phyloP scores from a whole-genome alignment of 2,329 filamentous ascomycete genomes.

The Talaromyces verruculosus region DNA sequence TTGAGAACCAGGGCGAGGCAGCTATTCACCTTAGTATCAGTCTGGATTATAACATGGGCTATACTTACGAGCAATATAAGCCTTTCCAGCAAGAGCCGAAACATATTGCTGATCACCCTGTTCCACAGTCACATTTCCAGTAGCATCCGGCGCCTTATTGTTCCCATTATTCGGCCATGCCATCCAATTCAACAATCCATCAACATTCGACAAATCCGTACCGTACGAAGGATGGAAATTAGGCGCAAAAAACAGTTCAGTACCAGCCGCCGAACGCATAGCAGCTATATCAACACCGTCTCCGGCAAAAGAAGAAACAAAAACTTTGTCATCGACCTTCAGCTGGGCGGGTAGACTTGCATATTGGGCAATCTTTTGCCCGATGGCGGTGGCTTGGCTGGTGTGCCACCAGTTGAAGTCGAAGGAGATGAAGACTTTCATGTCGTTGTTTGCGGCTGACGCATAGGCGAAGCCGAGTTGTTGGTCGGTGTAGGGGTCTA shows the following conservation, averaged over 20 bases:
- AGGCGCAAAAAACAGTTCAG: constrained; percentile 51
- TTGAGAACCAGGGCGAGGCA: constrained; percentile 54
- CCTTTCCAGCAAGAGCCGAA: constrained; percentile 39
- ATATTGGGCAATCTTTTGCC: constrained; percentile 50
- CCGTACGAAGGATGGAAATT: constrained; percentile 49
- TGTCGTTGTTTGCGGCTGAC: constrained; percentile 48
- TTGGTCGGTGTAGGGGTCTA: constrained; percentile 45
- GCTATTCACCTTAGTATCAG: constrained; percentile 30
- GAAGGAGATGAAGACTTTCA: constrained; percentile 60
- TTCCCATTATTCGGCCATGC: constrained; percentile 46
- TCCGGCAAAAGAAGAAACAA: constrained; percentile 57
- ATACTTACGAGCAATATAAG: constrained; percentile 51
- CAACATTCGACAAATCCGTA: constrained; percentile 40
- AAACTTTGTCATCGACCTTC: constrained; percentile 50
- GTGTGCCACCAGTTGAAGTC: constrained; percentile 54
- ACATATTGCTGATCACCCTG: constrained; percentile 39
- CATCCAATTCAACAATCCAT: constrained; percentile 48
- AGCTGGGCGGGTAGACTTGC: constrained; percentile 49
- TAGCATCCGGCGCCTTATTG: constrained; percentile 52
- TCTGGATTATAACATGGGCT: not conserved
- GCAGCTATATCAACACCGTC: constrained; percentile 48
- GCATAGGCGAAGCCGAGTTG: constrained; percentile 53
- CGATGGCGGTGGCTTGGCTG: constrained; percentile 42
- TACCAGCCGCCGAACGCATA: constrained; percentile 43
- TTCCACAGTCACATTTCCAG: constrained; percentile 43